These are phyloP conservation scores for Massariosphaeria phaeospora DNA, from an alignment of 495 filamentous ascomycete genomes.

Conservation along the genomic window DNA sequence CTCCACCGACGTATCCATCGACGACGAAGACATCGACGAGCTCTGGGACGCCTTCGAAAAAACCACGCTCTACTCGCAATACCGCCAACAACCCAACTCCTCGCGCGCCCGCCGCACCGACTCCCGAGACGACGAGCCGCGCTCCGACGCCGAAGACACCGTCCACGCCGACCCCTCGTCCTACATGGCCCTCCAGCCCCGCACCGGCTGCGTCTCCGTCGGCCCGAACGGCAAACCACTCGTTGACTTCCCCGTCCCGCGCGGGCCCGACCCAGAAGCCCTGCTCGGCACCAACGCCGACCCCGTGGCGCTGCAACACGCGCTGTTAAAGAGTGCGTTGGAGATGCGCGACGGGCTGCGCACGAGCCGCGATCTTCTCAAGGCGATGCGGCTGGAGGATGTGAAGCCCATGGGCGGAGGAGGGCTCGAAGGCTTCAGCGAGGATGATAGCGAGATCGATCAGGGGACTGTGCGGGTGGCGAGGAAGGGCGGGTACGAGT, in stretches of 20 bases:
- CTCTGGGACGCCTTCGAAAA: conserved; percentile 23
- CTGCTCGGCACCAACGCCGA: conserved; percentile 17
- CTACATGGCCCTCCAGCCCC: not conserved
- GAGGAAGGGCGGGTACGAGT: not conserved
- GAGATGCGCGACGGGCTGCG: conserved; percentile 23
- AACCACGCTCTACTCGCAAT: not conserved
- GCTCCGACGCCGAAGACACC: conserved; percentile 22
- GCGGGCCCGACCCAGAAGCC: conserved; percentile 26
- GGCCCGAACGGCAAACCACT: conserved; percentile 25
- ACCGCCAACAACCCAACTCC: not conserved
- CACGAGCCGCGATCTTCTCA: conserved; percentile 15
- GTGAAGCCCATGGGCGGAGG: not conserved
- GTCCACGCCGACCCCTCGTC: not conserved
- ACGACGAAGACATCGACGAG: conserved; percentile 27
- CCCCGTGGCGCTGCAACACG: conserved; percentile 3
- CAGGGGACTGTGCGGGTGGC: not conserved
- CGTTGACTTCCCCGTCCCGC: conserved; percentile 28
- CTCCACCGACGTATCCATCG: conserved; percentile 18
- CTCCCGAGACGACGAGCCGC: conserved; percentile 12
- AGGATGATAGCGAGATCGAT: not conserved
- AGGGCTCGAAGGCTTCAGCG: not conserved
- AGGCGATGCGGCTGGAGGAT: conserved; percentile 21
- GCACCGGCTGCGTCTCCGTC: conserved; percentile 8
- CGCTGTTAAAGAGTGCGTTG: conserved; percentile 15
- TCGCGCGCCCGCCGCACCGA: conserved; percentile 14